A percentile compares a stretch with the other conserved stretches of the same genome.
Conservation (phyloP, 2,329 filamentous ascomycete species). For the Paecilomyces sp. region DNA sequence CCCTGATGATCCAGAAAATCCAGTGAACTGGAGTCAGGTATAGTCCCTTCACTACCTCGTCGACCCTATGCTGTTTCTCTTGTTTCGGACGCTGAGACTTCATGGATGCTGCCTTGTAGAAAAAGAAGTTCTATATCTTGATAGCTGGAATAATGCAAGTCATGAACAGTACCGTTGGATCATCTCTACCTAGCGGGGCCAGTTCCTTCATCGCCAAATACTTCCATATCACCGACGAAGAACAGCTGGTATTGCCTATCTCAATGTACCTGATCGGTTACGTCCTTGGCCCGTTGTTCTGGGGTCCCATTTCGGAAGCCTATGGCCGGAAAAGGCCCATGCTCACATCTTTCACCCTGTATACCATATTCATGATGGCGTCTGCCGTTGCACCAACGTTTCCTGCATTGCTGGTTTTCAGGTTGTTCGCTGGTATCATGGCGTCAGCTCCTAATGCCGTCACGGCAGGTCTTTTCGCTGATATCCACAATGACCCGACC, state of each 20-base stretch:
- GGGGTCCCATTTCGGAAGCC: constrained; percentile 38
- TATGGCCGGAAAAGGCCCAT: constrained; percentile 37
- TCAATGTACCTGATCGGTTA: constrained; percentile 36
- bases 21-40: constrained; percentile 28
- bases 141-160: constrained; percentile 29
- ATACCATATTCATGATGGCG: constrained; percentile 36
- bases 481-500: constrained; percentile 40
- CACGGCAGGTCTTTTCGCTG: constrained; percentile 40
- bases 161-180: constrained; percentile 35
- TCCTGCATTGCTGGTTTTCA: constrained; percentile 34
- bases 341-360: constrained; percentile 43
- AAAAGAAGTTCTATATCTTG: constrained; percentile 29
- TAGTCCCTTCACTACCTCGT: background rate
- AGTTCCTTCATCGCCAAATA: constrained; percentile 29
- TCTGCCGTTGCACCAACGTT: constrained; percentile 39
- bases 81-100: background rate
- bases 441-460: constrained; percentile 40
- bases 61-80: background rate
- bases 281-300: constrained; percentile 37
- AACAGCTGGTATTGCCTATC: constrained; percentile 30
- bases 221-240: constrained; percentile 24
- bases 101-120: constrained; percentile 5
- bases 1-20: constrained; percentile 25
- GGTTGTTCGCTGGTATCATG: constrained; percentile 39
- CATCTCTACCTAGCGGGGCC: constrained; percentile 33